Percentiles rank a stretch among this genome's conserved stretches.
These are phyloP conservation scores for Crassisporium funariophilum DNA, from an alignment of 768 basidiomycete species.

Conservation along the genomic window DNA sequence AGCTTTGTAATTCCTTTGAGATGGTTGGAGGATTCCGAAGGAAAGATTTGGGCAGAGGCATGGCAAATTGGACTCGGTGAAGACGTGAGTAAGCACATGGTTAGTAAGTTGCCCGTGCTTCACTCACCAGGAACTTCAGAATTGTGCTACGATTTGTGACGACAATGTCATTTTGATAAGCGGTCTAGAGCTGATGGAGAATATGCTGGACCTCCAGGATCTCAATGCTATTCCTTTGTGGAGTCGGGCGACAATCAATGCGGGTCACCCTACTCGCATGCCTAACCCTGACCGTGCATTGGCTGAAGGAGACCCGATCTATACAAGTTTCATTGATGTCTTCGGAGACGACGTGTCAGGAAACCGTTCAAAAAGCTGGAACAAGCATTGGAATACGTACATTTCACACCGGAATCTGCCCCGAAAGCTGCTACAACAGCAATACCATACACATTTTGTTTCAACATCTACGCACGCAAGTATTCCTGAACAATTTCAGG, in stretches of 20 bases:
- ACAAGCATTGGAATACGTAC: constrained; percentile 36
- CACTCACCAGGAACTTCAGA: neutral
- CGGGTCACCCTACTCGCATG: constrained; percentile 5
- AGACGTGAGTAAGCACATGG: neutral
- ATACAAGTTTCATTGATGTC: constrained; percentile 5
- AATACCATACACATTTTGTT: constrained; percentile 26
- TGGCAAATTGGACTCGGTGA: neutral
- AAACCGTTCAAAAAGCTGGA: constrained; percentile 25
- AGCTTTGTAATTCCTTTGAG: constrained; percentile 16
- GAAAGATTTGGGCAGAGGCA: neutral
- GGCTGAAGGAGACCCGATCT: constrained; percentile 10
- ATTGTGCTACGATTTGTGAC: neutral
- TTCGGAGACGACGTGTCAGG: constrained; percentile 15
- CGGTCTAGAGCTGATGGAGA: neutral
- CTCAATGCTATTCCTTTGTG: neutral
- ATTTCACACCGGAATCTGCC: constrained; percentile 29
- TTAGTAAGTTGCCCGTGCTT: neutral
- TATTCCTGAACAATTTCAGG: constrained; percentile 31
- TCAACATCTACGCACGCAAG: constrained; percentile 27
- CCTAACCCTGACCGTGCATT: constrained; percentile 10
- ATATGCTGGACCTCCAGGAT: neutral
- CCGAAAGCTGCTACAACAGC: constrained; percentile 29
- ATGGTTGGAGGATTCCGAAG: constrained; percentile 1
- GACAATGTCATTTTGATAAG: constrained; percentile 1
- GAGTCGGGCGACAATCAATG: neutral